Conservation (phyloP, 2,329 filamentous ascomycete genomes). For the Samsoniella hepiali region DNA sequence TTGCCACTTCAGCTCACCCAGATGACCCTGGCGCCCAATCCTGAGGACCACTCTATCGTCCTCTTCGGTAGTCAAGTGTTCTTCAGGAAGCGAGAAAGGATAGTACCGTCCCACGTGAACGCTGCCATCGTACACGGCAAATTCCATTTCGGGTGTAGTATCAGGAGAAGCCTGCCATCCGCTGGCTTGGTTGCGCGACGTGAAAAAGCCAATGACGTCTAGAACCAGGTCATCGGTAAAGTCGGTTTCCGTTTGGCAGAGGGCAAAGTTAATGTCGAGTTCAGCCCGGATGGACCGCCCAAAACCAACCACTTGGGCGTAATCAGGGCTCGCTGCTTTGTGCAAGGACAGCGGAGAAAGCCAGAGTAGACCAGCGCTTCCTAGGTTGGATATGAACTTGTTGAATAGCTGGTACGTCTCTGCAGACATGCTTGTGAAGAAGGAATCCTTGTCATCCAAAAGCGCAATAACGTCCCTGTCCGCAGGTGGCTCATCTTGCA, state of each 20-base stretch:
- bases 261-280: neutral
- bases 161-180: neutral
- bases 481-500: neutral
- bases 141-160: slow-evolving; percentile 3
- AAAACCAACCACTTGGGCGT: slow-evolving; percentile 2
- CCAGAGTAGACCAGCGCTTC: neutral
- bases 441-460: neutral
- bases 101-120: neutral
- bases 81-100: slow-evolving; percentile 3
- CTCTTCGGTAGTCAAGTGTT: neutral
- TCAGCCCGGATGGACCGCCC: slow-evolving; percentile 3
- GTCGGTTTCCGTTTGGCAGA: neutral
- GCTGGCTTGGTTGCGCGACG: neutral
- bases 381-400: neutral
- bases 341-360: neutral
- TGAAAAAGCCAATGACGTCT: neutral
- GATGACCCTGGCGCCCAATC: neutral
- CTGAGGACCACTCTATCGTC: neutral
- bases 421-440: neutral
- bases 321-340: neutral
- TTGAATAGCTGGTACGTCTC: neutral
- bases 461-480: neutral
- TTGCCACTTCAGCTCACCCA: neutral
- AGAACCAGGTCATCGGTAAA: slow-evolving; percentile 1
- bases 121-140: neutral